These are phyloP conservation scores for Monosporascus sp. DNA, from an alignment of 2,329 filamentous ascomycete genomes.

Conservation along the genomic window DNA sequence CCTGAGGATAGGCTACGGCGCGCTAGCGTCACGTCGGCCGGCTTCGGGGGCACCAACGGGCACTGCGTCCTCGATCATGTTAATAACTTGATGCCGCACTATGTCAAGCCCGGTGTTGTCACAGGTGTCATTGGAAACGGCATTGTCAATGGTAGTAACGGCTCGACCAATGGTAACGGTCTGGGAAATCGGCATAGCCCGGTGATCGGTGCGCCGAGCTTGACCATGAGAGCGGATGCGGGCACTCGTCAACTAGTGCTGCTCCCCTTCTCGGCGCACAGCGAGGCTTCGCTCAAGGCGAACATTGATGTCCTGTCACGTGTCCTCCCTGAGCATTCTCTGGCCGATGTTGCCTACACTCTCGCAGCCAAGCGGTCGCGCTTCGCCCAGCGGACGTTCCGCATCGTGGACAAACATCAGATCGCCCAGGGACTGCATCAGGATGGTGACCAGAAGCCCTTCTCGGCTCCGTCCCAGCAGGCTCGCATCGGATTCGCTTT, in stretches of 20 bases:
- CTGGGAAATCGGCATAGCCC: neutral
- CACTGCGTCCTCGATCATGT: slow-evolving; percentile 24
- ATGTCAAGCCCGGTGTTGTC: slow-evolving; percentile 6
- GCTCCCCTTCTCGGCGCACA: too few relatives aligned
- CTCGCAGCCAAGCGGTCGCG: slow-evolving; percentile 6
- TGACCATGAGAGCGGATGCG: slow-evolving; percentile 2
- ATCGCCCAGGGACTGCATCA: slow-evolving; percentile 4
- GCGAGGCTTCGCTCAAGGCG: too few relatives aligned
- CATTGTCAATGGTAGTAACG: slow-evolving; percentile 2
- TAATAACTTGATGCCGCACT: slow-evolving; percentile 7
- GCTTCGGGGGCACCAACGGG: slow-evolving; percentile 25
- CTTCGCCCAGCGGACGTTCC: slow-evolving; percentile 4
- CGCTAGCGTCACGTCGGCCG: slow-evolving; percentile 23
- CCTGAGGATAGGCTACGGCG: slow-evolving; percentile 11
- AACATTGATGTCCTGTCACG: slow-evolving; percentile 9
- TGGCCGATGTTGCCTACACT: slow-evolving; percentile 13
- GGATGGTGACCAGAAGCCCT: slow-evolving; percentile 14
- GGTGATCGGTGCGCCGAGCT: neutral
- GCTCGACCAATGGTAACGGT: neutral
- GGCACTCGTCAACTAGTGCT: slow-evolving; percentile 13
- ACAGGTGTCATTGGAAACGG: too few relatives aligned
- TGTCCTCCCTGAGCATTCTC: neutral
- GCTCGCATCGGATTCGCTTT: slow-evolving; percentile 6
- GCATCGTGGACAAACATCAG: slow-evolving; percentile 4
- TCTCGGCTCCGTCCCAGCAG: slow-evolving; percentile 10